Base-by-base conservation (phyloP, 2,329 filamentous ascomycete genomes). In the Plectosphaerella sp. region DNA sequence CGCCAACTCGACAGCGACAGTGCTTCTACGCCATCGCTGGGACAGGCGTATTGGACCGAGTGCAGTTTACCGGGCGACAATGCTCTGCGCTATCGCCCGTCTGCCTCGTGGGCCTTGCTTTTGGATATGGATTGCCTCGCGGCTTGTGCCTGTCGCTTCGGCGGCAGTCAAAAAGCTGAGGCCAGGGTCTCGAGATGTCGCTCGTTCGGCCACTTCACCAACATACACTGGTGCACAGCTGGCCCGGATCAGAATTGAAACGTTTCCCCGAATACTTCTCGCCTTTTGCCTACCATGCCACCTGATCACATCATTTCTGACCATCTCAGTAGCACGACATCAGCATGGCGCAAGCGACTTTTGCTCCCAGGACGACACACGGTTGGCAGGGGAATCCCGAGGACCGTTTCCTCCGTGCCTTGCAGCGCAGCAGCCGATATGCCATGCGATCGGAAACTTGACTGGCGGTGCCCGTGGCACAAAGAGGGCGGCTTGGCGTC, bases 31-130 rank as follows among this genome's bases (percentile, higher is more conserved):
- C 72, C 72, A 76, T 74, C 65, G 69, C 68, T 68, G 67, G 71
- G 72, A 72, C 66, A 56, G 71, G 72, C 68, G 70, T 75, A 69
- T 70, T 68, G 67, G 69, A 72, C 69, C 66, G 64, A 66, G 71
- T 67, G 57, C 65, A 65, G 59, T 41, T 36, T 63, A 64, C 67
- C 60, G 61, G 62, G 28, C 64, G 73, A 80, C 73, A 80, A 80
- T 80, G 77, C 73, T 71, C 61, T 73, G 70, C 77, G 77, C 77
- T 80, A 80, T 79, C 70, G 68, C 35, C 54, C 52, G 54, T 28
- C 48, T 51, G 54, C 45, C 56, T 54, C 50, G 47, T 57, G 56
- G 56, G 48, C 48, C 4, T 35, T 53, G 42, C 46, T 50, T 53
- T 57, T 56, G 53, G 16, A 43, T 43, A 18, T 43, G 10, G 41